Conservation (phyloP, 2,329 filamentous ascomycete genomes). For the Escovopsis weberi region DNA sequence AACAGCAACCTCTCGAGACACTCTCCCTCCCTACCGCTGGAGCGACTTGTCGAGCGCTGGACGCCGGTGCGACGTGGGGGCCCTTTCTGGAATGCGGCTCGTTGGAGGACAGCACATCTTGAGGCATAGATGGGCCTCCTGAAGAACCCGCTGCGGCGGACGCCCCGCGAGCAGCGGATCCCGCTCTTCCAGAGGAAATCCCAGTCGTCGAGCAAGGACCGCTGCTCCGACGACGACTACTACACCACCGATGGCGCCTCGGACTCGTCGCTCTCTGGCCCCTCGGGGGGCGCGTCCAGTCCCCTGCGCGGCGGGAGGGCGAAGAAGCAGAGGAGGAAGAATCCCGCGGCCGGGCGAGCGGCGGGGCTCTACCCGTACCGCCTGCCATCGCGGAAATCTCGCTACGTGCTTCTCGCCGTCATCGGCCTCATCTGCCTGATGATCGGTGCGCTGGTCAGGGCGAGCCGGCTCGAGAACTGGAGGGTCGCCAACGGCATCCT, state of each 20-base stretch:
- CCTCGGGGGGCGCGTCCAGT: constrained; percentile 36
- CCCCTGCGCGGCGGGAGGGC: constrained; percentile 28
- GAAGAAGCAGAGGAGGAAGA: constrained; percentile 11
- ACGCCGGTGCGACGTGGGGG: too few species aligned
- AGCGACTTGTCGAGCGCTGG: too few species aligned
- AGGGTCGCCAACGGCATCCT: constrained; percentile 39
- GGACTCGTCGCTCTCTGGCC: constrained; percentile 28
- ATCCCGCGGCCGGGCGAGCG: constrained; percentile 7
- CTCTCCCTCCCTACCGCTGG: too few species aligned
- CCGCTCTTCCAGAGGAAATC: constrained; percentile 35
- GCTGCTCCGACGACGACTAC: constrained; percentile 35
- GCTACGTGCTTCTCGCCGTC: constrained; percentile 63
- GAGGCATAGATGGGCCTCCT: constrained; percentile 32
- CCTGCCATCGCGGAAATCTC: constrained; percentile 56
- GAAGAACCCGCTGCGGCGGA: constrained; percentile 29
- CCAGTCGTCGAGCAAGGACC: constrained; percentile 30
- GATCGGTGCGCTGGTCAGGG: constrained; percentile 58
- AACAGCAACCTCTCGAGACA: too few species aligned
- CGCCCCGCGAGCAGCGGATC: constrained; percentile 29
- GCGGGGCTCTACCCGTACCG: constrained; percentile 34
- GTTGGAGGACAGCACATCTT: too few species aligned
- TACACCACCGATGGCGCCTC: constrained; percentile 32
- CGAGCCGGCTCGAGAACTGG: constrained; percentile 56
- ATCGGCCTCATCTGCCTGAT: constrained; percentile 59
- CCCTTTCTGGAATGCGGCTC: too few species aligned